Base-by-base conservation (phyloP, 495 filamentous ascomycete genomes). In the Penicillium turbatum region DNA sequence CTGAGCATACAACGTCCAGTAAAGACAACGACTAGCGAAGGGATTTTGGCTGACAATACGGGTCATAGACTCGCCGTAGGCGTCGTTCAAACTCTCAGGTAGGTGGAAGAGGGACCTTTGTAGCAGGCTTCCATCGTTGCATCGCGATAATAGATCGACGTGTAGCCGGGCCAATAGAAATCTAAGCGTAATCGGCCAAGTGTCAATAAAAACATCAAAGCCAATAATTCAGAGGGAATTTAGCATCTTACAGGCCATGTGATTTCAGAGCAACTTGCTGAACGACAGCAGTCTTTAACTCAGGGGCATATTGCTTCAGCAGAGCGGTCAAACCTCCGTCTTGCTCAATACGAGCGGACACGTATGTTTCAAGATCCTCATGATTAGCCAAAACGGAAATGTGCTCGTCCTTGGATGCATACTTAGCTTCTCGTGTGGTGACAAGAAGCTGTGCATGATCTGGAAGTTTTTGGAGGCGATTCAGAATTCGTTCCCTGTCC, bases 11-110 rank as follows among this genome's bases (percentile, higher is more conserved):
- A 71, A 32, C 0, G 60, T 52, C 70, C 70, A 72, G 26, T 64
- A 72, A 0, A 72, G 27, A n/a, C 44, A 66, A 2, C 62, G 59
- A 12, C 40, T 61, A 12, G 64, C 63, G 7, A 9, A 39, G 6
- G 53, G 40, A 17, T 49, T 62, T 17, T 62, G 54, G 30, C 70
- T 68, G 0, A 67, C 57, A 6, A 72, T 36, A 12, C 53, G 64
- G 6, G 57, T 70, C 67, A 72, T 69, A 2, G 63, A 40, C 44
- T 72, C 70, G 0, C 61, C 67, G 35, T 72, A 72, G 2, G 70
- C 62, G 2, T 70, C 70, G 21, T 27, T 56, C 0, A 72, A 42
- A n/a, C 45, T 72, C 35, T 67, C 60, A 0, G 70, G 67, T 0
- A 72, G 46, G 51, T 71, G 66, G 2, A 49, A 8, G 1, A 72